Evolutionary conservation across 2,329 filamentous ascomycete species (phyloP), one percentile per base, ranked within the genome.

Genomic region (Neofusicoccum umdonicola): DNA sequence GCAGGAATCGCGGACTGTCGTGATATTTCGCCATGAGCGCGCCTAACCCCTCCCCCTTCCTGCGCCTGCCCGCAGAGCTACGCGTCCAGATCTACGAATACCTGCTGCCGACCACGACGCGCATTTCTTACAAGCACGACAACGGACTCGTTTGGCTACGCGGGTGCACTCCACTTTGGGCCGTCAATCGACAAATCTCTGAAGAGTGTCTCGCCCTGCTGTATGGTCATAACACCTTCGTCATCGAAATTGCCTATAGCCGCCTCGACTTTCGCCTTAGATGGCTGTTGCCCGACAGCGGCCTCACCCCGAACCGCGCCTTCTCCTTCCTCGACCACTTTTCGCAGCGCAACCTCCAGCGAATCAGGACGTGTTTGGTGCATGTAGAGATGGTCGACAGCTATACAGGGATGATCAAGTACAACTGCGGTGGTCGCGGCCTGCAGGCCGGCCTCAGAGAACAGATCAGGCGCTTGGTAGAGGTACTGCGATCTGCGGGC

Each of bases 391-490:
- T 79, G 61, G 78, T 82, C 31, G 82, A 83, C 68, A 74, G 76
- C 45, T 83, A 83, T 62, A 82, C 79, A 0, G 81, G 80, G 3
- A 82, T 82, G 81, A 80, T 83, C 66, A 83, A 83, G 68, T 83
- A 79, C 68, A 83, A 83, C 67, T 80, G 79, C n/a, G 74, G 76
- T 1, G 81, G 80, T 0, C 70, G 74, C 31, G 80, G 80, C 0
- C 67, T 83, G 42, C 76, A 77, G 2, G 77, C 78, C 34, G 80
- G 81, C 0, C 71, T 83, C 34, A 66, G 72, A 27, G 69, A 71
- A 19, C 79, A 79, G 62, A 78, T 83, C 17, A 68, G 72, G 64
- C 74, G 75, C 47, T 69, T 83, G 44, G 78, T 81, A 5, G 72
- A 76, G 63, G 70, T 76, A 45, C 63, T 83, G 65, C 70, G 64